Evolutionary conservation across 257 asterid genomes (phyloP).

Genomic region (Ocimum tenuiflorum): DNA sequence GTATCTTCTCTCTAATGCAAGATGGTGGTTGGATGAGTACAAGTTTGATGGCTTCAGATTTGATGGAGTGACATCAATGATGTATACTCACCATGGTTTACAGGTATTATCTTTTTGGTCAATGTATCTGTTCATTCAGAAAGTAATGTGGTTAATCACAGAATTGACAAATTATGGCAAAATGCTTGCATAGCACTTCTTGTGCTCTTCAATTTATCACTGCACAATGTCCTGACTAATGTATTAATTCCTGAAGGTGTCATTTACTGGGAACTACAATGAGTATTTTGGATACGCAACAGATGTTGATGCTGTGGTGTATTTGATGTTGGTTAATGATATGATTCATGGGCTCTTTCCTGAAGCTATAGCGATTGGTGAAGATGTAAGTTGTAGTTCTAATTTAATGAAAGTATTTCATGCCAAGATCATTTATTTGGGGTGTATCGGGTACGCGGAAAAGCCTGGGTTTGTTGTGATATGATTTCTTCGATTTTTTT

Average conservation of each 20-base stretch:
- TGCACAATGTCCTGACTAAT: constrained; percentile 17
- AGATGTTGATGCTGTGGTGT: constrained; percentile 95
- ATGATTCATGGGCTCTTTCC: constrained; percentile 92
- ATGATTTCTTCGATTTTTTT: not conserved
- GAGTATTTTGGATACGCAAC: constrained; percentile 84
- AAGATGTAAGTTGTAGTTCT: constrained; percentile 64
- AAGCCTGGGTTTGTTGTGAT: constrained; percentile 1
- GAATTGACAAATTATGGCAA: not conserved
- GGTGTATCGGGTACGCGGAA: not conserved
- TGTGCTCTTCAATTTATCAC: constrained; percentile 11
- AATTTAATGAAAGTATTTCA: constrained; percentile 45
- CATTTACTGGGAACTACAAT: constrained; percentile 82
- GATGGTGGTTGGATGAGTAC: constrained; percentile 99
- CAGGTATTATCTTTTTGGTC: constrained; percentile 40
- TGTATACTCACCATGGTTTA: constrained; percentile 98
- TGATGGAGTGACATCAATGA: constrained; percentile 99
- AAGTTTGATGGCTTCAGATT: constrained; percentile 98
- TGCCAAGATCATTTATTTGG: not conserved
- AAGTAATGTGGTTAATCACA: constrained; percentile 14
- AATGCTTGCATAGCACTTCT: not conserved
- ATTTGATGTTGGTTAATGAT: constrained; percentile 93
- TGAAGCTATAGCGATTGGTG: constrained; percentile 75
- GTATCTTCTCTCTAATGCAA: constrained; percentile 90
- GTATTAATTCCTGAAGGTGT: constrained; percentile 43
- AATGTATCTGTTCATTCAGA: constrained; percentile 1